Evolutionary conservation across 1,284 basidiomycete species (phyloP), one percentile per base, ranked within the genome.

Genomic region (Leccinum pachyderme): DNA sequence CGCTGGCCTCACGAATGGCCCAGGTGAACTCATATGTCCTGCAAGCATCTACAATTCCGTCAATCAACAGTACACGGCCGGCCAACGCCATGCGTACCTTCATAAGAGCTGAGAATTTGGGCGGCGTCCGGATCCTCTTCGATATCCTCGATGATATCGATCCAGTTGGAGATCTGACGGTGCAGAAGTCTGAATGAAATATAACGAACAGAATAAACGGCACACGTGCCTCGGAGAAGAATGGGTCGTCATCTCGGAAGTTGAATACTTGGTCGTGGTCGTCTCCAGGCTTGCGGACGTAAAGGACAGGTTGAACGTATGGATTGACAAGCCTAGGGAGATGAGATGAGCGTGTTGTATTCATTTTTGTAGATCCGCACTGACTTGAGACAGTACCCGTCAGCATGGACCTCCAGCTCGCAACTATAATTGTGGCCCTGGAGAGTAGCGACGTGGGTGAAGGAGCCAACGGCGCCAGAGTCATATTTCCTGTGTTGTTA

Each of bases 391-490:
- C 77, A 79, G 73, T 91, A 94, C 9, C 94, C 95, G 71, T 97
- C 95, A 31, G 91, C 91, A 74, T 87, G 92, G 31, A 95, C 86
- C 71, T 95, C 94, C 47, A 97, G 78, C 75, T 96, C 94, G 71
- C 94, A 96, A 64, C 89, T 90, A 75, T 97, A 97, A 72, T 93
- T 86, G 61, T 81, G 84, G 51, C 93, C 95, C 70, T 97, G 95
- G 25, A 98, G 83, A 15, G 91, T 89, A 53, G 91, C 89, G 39
- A 91, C 80, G 67, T 97, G 95, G 18, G 83, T 91, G 73, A 98
- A 89, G 55, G 83, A 89, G 13, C 95, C 95, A 25, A 97, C 89
- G 29, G 93, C 94, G 22, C 95, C 95, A 61, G 82, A 93, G 60
- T 89, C 86, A 71, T 96, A 97, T 78, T 98, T 98, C 92, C 90